A percentile compares a stretch with the other conserved stretches of the same genome.
These are phyloP conservation scores for Dichotomopilus funicola DNA, from an alignment of 2,329 filamentous ascomycete genomes.

Conservation along the genomic window DNA sequence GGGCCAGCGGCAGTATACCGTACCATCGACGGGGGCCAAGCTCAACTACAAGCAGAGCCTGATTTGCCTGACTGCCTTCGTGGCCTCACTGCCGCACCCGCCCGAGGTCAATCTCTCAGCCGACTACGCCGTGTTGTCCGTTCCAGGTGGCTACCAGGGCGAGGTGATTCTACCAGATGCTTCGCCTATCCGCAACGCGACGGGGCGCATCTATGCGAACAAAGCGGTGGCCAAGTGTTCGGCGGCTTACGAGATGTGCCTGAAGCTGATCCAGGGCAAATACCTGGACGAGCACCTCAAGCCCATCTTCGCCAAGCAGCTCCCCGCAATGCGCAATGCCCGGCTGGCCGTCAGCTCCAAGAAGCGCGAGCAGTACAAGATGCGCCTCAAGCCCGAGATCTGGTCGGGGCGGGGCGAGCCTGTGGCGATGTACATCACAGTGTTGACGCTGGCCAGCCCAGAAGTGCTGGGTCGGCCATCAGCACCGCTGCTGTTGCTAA, in stretches of 20 bases:
- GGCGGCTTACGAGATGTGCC: slow-evolving; percentile 78
- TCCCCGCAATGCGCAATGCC: slow-evolving; percentile 83
- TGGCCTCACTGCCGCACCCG: slow-evolving; percentile 55
- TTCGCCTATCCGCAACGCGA: slow-evolving; percentile 62
- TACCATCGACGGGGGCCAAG: slow-evolving; percentile 65
- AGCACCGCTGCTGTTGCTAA: slow-evolving; percentile 63
- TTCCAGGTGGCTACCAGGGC: slow-evolving; percentile 59
- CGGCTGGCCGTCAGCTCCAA: slow-evolving; percentile 74
- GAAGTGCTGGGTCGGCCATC: slow-evolving; percentile 52
- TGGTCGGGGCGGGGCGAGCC: slow-evolving; percentile 55
- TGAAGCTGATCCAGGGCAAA: slow-evolving; percentile 57
- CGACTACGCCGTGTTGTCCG: slow-evolving; percentile 56
- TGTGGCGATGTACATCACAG: slow-evolving; percentile 50
- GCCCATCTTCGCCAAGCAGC: slow-evolving; percentile 62
- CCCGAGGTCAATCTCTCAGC: slow-evolving; percentile 32
- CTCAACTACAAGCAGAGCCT: slow-evolving; percentile 73
- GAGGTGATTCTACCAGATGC: slow-evolving; percentile 72
- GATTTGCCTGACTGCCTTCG: slow-evolving; percentile 65
- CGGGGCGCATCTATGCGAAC: slow-evolving; percentile 56
- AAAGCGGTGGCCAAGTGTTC: slow-evolving; percentile 81
- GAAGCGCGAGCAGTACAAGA: slow-evolving; percentile 65
- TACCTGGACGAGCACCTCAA: slow-evolving; percentile 69
- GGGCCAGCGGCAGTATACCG: slow-evolving; percentile 48
- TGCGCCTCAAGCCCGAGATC: slow-evolving; percentile 69
- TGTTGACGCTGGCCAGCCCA: slow-evolving; percentile 53